Evolutionary conservation across 176 grass and related monocot species (phyloP).

Genomic region (Carex kokanica): DNA sequence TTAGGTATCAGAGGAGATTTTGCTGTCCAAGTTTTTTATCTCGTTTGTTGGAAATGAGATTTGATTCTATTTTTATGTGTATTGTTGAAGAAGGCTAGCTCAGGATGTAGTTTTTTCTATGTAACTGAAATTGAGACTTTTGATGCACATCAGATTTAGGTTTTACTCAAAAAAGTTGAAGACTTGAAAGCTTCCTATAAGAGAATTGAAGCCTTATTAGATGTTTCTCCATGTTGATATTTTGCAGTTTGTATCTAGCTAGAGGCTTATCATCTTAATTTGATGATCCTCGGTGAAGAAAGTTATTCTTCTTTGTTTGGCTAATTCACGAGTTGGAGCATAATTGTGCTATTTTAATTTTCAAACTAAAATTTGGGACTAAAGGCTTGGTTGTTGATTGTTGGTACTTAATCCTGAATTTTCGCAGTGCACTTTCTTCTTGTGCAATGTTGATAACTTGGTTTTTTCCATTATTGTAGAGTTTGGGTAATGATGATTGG

Average conservation of each 20-base stretch:
- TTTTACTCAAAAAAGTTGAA: not conserved
- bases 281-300: not conserved
- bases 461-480: no score
- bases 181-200: not conserved
- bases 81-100: not conserved
- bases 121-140: not conserved
- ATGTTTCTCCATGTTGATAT: not conserved
- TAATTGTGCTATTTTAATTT: not conserved
- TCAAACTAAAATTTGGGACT: not conserved
- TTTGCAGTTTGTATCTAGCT: not conserved
- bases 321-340: not conserved
- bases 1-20: conserved; percentile 16
- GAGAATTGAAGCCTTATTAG: not conserved
- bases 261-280: not conserved
- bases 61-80: conserved; percentile 3
- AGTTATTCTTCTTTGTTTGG: not conserved
- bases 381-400: no score
- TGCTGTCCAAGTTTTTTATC: not conserved
- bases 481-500: no score
- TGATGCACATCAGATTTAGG: not conserved
- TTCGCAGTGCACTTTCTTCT: no score
- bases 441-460: no score
- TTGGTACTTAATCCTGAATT: no score
- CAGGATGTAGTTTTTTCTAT: not conserved
- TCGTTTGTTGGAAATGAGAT: not conserved